Evolutionary conservation across 768 basidiomycete genomes (phyloP).

Genomic region (Mycena floridula): DNA sequence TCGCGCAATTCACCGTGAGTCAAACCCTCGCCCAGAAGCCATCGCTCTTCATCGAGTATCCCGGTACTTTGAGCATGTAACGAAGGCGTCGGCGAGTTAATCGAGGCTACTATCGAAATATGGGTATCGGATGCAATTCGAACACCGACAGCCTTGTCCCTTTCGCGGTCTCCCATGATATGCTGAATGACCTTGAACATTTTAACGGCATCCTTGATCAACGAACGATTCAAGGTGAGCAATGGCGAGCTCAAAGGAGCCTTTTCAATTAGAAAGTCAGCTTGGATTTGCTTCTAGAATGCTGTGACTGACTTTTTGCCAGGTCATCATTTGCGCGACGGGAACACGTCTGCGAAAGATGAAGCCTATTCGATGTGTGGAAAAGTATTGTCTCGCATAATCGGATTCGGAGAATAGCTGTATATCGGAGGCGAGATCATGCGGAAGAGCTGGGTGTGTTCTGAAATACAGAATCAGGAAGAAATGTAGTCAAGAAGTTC

Average conservation of each 20-base stretch:
- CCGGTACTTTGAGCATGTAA: conserved; percentile 28
- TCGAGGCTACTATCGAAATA: conserved; percentile 34
- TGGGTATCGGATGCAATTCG: conserved; percentile 40
- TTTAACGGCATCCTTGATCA: conserved; percentile 75
- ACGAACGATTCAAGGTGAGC: conserved; percentile 56
- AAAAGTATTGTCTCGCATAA: conserved; percentile 84
- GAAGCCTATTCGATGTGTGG: conserved; percentile 84
- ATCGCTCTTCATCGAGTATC: conserved; percentile 79
- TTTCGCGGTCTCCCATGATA: conserved; percentile 90
- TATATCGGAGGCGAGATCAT: conserved; percentile 78
- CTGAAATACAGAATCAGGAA: conserved; percentile 30
- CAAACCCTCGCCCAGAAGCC: conserved; percentile 78
- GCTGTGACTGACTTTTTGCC: conserved; percentile 68
- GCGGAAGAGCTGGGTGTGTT: conserved; percentile 70
- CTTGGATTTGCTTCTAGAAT: too few relatives aligned
- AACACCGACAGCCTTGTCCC: conserved; percentile 51
- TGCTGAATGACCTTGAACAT: conserved; percentile 88
- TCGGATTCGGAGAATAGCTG: conserved; percentile 83
- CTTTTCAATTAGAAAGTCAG: too few relatives aligned
- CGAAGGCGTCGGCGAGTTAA: conserved; percentile 43
- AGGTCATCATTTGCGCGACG: conserved; percentile 82
- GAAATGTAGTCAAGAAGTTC: conserved; percentile 3
- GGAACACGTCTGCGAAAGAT: conserved; percentile 80
- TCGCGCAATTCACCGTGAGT: conserved; percentile 80
- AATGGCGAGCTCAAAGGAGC: conserved; percentile 67